Evolutionary conservation across 148 eudicot species (phyloP).

Genomic region (Silene conica): DNA sequence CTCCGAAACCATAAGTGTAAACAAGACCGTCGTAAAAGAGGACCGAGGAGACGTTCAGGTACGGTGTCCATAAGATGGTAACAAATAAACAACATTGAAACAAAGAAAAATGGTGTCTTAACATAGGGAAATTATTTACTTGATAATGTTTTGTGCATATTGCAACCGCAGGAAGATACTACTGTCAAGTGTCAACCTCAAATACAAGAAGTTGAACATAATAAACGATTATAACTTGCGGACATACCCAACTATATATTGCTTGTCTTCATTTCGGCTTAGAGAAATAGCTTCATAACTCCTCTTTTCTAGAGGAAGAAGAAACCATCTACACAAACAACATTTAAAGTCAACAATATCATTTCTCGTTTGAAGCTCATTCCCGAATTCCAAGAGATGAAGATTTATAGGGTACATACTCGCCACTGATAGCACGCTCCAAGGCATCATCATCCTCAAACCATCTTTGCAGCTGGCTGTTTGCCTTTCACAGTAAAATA

Average conservation of each 20-base stretch:
- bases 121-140: background rate
- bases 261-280: constrained; percentile 54
- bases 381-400: background rate
- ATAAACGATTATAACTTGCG: background rate
- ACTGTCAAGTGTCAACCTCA: background rate
- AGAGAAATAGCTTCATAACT: constrained; percentile 42
- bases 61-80: too few species aligned
- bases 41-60: background rate
- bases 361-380: background rate
- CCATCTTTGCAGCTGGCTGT: constrained; percentile 66
- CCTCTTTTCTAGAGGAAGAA: constrained; percentile 55
- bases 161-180: background rate
- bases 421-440: constrained; percentile 80
- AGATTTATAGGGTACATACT: constrained; percentile 41
- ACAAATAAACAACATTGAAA: too few species aligned
- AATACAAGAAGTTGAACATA: background rate
- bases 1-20: background rate
- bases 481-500: constrained; percentile 47
- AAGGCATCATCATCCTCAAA: constrained; percentile 89
- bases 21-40: background rate
- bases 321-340: constrained; percentile 60
- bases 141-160: background rate
- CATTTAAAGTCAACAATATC: background rate
- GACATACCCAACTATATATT: constrained; percentile 66
- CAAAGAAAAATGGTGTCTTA: background rate